Percentiles rank a stretch among this genome's conserved stretches.
Conservation (phyloP, 176 grass and related monocot genomes). For the Carex littledalei region DNA sequence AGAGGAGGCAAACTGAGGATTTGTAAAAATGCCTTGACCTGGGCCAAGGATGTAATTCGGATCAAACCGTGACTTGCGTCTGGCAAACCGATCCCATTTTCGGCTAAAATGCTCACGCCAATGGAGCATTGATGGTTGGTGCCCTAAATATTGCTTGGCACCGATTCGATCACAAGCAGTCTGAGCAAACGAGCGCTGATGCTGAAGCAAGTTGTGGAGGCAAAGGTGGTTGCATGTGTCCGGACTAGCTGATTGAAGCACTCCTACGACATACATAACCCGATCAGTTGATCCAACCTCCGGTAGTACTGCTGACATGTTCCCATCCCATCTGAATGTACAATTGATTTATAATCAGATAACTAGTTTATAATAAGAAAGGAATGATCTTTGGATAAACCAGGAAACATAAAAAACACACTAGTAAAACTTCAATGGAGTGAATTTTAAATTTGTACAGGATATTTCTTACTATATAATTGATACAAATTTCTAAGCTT, state of each 20-base stretch:
- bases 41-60: slow-evolving; percentile 55
- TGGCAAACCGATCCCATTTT: slow-evolving; percentile 49
- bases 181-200: slow-evolving; percentile 35
- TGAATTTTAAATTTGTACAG: neutral
- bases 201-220: slow-evolving; percentile 43
- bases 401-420: neutral
- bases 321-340: slow-evolving; percentile 56
- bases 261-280: slow-evolving; percentile 57
- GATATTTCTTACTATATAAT: neutral
- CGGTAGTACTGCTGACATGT: slow-evolving; percentile 65
- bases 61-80: slow-evolving; percentile 61
- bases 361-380: neutral
- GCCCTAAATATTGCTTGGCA: slow-evolving; percentile 65
- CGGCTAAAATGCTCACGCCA: slow-evolving; percentile 60
- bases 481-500: neutral
- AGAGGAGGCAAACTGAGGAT: neutral
- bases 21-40: slow-evolving; percentile 74
- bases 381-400: neutral
- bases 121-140: slow-evolving; percentile 33
- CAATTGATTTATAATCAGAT: slow-evolving; percentile 15
- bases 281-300: slow-evolving; percentile 36
- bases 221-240: slow-evolving; percentile 41
- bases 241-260: slow-evolving; percentile 59
- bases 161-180: slow-evolving; percentile 22
- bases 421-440: neutral